phyloP scores from a whole-genome alignment of 129 eudicot genomes.

The Centrapalus pauciflorus region DNA sequence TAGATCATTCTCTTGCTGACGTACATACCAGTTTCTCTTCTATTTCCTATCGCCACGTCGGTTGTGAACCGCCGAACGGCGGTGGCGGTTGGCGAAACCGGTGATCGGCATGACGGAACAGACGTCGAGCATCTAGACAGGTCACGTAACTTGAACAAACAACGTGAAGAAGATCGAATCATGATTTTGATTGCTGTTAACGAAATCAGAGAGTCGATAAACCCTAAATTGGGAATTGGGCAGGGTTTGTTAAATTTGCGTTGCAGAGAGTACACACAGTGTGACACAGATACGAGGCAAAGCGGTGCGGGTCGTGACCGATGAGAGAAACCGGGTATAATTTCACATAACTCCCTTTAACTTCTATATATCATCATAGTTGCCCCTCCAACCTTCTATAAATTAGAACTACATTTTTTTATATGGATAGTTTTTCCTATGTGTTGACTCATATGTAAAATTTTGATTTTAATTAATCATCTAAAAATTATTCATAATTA shows the following conservation, averaged over 20 bases:
- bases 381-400: not conserved
- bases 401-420: too few species aligned
- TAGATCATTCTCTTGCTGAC: not conserved
- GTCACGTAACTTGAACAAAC: conserved; percentile 7
- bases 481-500: too few species aligned
- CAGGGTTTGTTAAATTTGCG: conserved; percentile 23
- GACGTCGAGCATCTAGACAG: conserved; percentile 2
- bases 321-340: not conserved
- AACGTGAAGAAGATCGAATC: conserved; percentile 35
- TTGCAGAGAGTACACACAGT: too few species aligned
- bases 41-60: conserved; percentile 8
- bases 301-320: not conserved
- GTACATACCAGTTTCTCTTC: conserved; percentile 19
- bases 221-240: conserved; percentile 33
- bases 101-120: conserved; percentile 13
- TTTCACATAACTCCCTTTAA: not conserved
- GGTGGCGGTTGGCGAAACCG: conserved; percentile 25
- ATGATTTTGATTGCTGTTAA: conserved; percentile 16
- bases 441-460: too few species aligned
- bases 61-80: conserved; percentile 21
- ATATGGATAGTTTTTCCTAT: too few species aligned
- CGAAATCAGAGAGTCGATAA: conserved; percentile 10
- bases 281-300: not conserved
- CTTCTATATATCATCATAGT: not conserved
- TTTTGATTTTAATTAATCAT: too few species aligned